Conservation (phyloP, 306 rosid species). For the Myrica gale region DNA sequence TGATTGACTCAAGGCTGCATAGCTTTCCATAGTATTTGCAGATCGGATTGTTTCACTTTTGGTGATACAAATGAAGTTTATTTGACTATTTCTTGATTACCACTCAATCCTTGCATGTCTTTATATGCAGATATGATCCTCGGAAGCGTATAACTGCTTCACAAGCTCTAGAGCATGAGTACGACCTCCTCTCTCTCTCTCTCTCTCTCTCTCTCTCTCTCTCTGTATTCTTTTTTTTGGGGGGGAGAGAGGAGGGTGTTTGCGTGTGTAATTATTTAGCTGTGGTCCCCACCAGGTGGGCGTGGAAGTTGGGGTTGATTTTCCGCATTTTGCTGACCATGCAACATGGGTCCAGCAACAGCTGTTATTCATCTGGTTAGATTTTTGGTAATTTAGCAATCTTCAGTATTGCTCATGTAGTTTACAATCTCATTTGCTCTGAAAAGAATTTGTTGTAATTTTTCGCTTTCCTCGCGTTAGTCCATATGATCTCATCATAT, state of each 20-base stretch:
- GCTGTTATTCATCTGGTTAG: background rate
- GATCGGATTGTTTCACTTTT: background rate
- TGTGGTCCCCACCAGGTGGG: background rate
- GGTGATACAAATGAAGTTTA: background rate
- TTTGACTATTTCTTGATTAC: background rate
- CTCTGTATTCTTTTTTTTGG: background rate
- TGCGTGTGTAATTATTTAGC: background rate
- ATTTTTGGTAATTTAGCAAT: background rate
- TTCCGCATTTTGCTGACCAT: background rate
- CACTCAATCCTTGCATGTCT: conserved; percentile 1
- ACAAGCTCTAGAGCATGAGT: conserved; percentile 97
- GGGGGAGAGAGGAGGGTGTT: no score
- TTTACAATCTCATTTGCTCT: background rate
- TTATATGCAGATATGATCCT: conserved; percentile 85
- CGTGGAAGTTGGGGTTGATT: background rate
- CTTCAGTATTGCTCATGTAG: background rate
- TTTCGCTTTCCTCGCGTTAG: background rate
- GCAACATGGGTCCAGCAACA: background rate
- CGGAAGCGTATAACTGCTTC: conserved; percentile 86
- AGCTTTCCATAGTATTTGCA: background rate
- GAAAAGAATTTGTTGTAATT: background rate
- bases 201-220: conserved; percentile 18
- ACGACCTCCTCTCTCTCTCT: no score
- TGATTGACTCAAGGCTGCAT: background rate
- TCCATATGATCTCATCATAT: background rate